Conservation (phyloP, 225 moss, liverwort and hornwort species). For the Straminergon stramineum region DNA sequence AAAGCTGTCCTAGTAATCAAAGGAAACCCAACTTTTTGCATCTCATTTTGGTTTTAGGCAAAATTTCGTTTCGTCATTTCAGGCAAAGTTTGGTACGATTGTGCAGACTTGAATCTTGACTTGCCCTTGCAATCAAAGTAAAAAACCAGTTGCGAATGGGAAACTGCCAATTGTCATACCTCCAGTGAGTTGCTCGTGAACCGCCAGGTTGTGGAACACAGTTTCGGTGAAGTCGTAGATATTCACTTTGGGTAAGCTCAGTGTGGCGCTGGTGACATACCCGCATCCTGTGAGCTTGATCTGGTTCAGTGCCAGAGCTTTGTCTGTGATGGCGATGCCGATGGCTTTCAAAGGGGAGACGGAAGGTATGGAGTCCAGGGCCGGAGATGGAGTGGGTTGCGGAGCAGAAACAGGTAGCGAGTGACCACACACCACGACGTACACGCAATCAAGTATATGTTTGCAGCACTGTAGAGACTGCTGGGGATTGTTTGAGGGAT, state of each 20-base stretch:
- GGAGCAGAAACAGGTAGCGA: not conserved
- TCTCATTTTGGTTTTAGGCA: too few relatives aligned
- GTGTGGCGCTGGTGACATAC: not conserved
- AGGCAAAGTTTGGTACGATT: not conserved
- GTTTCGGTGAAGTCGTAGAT: conserved; percentile 8
- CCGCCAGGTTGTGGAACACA: conserved; percentile 17
- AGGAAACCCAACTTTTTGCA: not conserved
- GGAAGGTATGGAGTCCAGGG: conserved; percentile 1
- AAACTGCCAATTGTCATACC: not conserved
- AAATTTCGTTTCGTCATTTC: too few relatives aligned
- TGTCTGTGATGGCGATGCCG: not conserved
- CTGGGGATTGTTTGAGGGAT: not conserved
- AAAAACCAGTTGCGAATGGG: not conserved
- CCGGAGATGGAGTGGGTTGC: not conserved
- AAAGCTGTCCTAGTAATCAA: not conserved
- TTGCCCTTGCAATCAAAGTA: not conserved
- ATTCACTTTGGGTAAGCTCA: conserved; percentile 4
- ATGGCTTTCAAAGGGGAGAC: not conserved
- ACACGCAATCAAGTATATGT: conserved; percentile 17
- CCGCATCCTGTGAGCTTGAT: conserved; percentile 8
- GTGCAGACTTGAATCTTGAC: not conserved
- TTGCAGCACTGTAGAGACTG: not conserved
- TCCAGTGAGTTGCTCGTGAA: conserved; percentile 13
- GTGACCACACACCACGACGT: conserved; percentile 12
- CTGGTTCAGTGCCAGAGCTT: not conserved